Percentiles rank a stretch among this genome's conserved stretches.
These are phyloP conservation scores for Telopea speciosissima DNA, from an alignment of 177 flowering plant species.

Conservation along the genomic window DNA sequence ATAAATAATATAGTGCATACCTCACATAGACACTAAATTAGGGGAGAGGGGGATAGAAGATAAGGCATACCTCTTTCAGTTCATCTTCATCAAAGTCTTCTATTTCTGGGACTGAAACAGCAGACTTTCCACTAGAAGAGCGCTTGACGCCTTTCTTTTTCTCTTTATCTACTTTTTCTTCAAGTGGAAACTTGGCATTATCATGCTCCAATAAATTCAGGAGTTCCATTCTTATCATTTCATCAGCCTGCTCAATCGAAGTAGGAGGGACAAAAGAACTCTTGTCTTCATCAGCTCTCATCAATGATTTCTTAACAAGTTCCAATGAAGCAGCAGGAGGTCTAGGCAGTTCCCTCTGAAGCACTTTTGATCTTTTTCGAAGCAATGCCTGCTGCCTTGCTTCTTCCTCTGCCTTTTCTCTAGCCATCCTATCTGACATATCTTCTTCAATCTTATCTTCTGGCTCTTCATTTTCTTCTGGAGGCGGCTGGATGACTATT, in stretches of 20 bases:
- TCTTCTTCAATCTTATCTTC: slow-evolving; percentile 94
- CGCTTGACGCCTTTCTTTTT: slow-evolving; percentile 73
- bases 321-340: slow-evolving; percentile 85
- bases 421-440: slow-evolving; percentile 88
- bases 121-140: slow-evolving; percentile 39
- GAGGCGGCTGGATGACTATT: slow-evolving; percentile 58
- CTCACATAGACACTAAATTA: background rate
- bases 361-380: slow-evolving; percentile 86
- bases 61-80: slow-evolving; percentile 54
- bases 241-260: slow-evolving; percentile 87
- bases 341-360: slow-evolving; percentile 95
- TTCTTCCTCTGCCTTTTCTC: slow-evolving; percentile 93
- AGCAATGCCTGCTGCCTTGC: slow-evolving; percentile 80
- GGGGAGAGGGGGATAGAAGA: too few relatives aligned
- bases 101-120: slow-evolving; percentile 44
- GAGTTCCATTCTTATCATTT: slow-evolving; percentile 79
- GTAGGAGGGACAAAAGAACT: slow-evolving; percentile 96
- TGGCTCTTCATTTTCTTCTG: slow-evolving; percentile 79
- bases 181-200: slow-evolving; percentile 91
- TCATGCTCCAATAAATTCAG: slow-evolving; percentile 78
- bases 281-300: slow-evolving; percentile 76
- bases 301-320: slow-evolving; percentile 65
- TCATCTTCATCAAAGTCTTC: slow-evolving; percentile 77
- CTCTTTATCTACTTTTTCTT: slow-evolving; percentile 56
- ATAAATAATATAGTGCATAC: background rate